Evolutionary conservation across 192 early-diverging fungal species (phyloP).

Genomic region (Oehlia diaphana): DNA sequence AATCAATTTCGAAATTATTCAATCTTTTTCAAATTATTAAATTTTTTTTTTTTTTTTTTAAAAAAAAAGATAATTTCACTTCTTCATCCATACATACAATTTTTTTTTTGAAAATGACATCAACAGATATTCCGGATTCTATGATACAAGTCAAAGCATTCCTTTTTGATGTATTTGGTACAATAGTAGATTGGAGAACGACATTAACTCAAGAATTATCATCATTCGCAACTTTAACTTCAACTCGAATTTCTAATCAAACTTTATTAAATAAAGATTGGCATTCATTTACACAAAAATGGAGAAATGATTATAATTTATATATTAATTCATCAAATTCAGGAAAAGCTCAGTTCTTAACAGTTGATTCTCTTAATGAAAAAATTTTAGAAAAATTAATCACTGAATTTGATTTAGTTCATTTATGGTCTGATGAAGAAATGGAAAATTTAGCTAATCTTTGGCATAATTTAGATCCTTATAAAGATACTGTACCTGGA

Average conservation of each 20-base stretch:
- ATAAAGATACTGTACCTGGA: not conserved
- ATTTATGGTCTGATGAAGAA: not conserved
- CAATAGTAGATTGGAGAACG: not conserved
- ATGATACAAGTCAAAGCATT: not conserved
- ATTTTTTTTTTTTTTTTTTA: too few species aligned
- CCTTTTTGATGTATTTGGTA: slow-evolving; percentile 1
- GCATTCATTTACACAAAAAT: not conserved
- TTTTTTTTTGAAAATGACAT: too few species aligned
- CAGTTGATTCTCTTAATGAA: not conserved
- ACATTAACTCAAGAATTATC: slow-evolving; percentile 3
- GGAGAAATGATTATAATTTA: not conserved
- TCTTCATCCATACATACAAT: too few species aligned
- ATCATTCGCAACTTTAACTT: not conserved
- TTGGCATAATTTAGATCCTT: not conserved
- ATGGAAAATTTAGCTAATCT: not conserved
- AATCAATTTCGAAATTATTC: too few species aligned
- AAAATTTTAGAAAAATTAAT: not conserved
- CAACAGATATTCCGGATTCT: too few species aligned
- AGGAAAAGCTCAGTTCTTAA: not conserved
- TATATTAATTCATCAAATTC: not conserved
- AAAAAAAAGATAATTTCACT: too few species aligned
- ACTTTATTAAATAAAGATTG: not conserved
- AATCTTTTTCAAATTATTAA: too few species aligned
- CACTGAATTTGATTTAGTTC: not conserved
- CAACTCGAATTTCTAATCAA: not conserved